Evolutionary conservation across 768 basidiomycete species (phyloP), one percentile per base, ranked within the genome.

Genomic region (Tremella yokohamensis): DNA sequence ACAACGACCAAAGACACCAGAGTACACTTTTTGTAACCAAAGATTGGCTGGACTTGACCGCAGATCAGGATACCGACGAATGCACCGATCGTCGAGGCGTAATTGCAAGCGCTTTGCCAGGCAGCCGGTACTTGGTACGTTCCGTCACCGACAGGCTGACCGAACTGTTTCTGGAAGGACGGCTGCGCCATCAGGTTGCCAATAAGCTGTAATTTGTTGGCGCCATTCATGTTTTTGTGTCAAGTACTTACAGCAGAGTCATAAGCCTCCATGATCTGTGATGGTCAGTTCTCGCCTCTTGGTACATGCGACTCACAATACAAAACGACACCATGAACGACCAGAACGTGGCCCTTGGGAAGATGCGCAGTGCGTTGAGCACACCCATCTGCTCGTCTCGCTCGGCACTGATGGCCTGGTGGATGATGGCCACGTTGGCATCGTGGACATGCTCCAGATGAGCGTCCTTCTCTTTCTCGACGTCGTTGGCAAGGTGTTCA

Each of bases 341-440:
- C 70, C 70, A 76, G 39, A 64, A 60, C 22, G 67, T 59, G 15
- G 72, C 72, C 48, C 63, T 64, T 8, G 63, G 68, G 58, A 75
- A 74, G n/a, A 56, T 22, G 16, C 24, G n/a, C 9, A 40, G 37
- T 19, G 49, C 49, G 6, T 29, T 20, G 22, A 20, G 29, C 6
- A 49, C 49, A 6, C 18, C 18, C 19, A 29, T 49, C 22, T 29
- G 49, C 16, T 49, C 49, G 16, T 34, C 25, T 18, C 22, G 25
- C 25, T 49, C 49, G 49, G 49, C 49, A 16, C 18, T n/a, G 49
- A 49, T 49, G 25, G 49, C 49, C 49, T 49, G 49, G 29, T 20
- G 22, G 9, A 22, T 20, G 25, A 49, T 26, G 22, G 44, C 44
- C 44, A 19, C 22, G 9, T 45, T 45, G 44, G 44, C 44, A 19